phyloP scores from a whole-genome alignment of 495 filamentous ascomycete species.

The Articulospora tetracladia region DNA sequence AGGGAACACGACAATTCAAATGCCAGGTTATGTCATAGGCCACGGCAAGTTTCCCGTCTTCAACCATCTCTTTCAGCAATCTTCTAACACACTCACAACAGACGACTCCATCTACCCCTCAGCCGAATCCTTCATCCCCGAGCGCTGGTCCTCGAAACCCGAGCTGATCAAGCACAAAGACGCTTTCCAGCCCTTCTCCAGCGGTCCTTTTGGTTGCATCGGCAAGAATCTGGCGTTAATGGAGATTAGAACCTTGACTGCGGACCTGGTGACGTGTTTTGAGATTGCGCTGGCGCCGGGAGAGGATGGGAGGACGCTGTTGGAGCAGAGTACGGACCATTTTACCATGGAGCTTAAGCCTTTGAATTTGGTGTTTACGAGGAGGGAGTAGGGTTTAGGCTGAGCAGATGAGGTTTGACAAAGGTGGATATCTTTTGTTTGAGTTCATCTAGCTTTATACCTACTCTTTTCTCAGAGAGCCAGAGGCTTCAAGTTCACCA shows the following conservation, averaged over 20 bases:
- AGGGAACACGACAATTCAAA: constrained; percentile 1
- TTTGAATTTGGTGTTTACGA: constrained; percentile 5
- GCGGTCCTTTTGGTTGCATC: constrained; percentile 41
- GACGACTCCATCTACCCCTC: too few relatives aligned
- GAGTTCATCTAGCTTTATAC: too few relatives aligned
- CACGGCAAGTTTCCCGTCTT: too few relatives aligned
- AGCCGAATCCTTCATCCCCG: constrained; percentile 42
- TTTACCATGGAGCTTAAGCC: constrained; percentile 4
- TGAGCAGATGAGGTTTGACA: neutral
- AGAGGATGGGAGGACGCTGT: constrained; percentile 7
- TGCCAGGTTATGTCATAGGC: constrained; percentile 8
- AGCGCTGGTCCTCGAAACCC: constrained; percentile 45
- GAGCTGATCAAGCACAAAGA: constrained; percentile 41
- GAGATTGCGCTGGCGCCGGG: constrained; percentile 10
- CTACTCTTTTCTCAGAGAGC: too few relatives aligned
- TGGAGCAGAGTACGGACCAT: constrained; percentile 3
- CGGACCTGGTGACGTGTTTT: constrained; percentile 7
- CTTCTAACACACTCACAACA: too few relatives aligned
- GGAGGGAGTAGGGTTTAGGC: neutral
- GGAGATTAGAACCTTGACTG: constrained; percentile 35
- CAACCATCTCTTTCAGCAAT: too few relatives aligned
- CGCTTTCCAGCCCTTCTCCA: constrained; percentile 49
- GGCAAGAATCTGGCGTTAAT: constrained; percentile 49
- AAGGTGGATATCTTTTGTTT: too few relatives aligned
- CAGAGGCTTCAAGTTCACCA: too few relatives aligned